phyloP scores from a whole-genome alignment of 163 green algal species.

The Volvox carteri region DNA sequence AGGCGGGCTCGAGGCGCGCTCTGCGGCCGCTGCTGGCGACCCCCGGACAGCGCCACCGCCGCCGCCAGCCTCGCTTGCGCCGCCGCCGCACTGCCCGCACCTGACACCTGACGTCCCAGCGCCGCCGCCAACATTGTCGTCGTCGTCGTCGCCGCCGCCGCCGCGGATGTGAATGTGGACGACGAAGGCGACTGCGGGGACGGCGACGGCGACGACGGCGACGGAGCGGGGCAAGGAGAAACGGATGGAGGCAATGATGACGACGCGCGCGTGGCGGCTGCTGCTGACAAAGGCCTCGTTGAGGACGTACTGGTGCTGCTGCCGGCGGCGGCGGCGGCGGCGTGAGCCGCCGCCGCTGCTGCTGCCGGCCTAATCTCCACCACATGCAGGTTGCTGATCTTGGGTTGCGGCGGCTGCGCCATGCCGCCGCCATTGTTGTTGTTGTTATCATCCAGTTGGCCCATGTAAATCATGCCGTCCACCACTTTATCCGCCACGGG shows the following conservation, averaged over 20 bases:
- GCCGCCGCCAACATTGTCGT: not conserved
- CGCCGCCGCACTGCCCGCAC: not conserved
- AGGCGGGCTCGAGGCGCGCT: too few relatives aligned
- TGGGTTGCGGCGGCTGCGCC: not conserved
- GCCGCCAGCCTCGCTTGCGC: constrained; percentile 8
- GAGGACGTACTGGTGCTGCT: not conserved
- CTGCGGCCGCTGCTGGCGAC: constrained; percentile 5
- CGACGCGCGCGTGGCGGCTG: not conserved
- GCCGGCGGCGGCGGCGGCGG: not conserved
- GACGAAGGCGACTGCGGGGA: too few relatives aligned
- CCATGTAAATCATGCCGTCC: constrained; percentile 43
- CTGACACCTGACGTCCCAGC: not conserved
- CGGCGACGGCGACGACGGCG: not conserved
- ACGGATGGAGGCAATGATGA: not conserved
- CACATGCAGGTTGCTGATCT: constrained; percentile 11
- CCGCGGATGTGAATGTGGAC: too few relatives aligned
- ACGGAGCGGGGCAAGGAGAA: too few relatives aligned
- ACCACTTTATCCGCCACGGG: constrained; percentile 53
- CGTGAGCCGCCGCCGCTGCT: not conserved
- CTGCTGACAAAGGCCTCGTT: not conserved
- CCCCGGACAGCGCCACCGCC: not conserved
- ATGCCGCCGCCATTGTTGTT: too few relatives aligned
- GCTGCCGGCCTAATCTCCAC: not conserved
- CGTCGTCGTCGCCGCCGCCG: not conserved
- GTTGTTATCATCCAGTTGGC: not conserved